Evolutionary conservation across 176 grass and related monocot species (phyloP).

Genomic region (Oryza punctata): DNA sequence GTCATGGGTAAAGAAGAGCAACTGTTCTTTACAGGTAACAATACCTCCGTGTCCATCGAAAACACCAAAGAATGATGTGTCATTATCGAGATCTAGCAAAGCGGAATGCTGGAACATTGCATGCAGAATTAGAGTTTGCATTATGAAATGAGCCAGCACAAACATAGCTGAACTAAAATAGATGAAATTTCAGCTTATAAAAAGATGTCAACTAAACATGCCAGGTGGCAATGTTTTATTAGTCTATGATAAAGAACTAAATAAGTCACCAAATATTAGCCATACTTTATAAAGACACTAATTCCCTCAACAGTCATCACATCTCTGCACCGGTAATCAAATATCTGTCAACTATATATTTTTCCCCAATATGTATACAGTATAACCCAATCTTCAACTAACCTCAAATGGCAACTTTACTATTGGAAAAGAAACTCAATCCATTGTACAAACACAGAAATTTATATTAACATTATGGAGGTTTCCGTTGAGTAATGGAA

Average conservation of each 20-base stretch:
- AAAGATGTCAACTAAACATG: conserved; percentile 9
- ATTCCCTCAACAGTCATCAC: background rate
- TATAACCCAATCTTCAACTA: background rate
- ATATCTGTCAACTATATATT: background rate
- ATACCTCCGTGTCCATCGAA: conserved; percentile 98
- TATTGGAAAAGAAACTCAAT: background rate
- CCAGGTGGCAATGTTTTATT: background rate
- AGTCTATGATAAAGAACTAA: conserved; percentile 2
- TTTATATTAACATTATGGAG: background rate
- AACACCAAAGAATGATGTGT: conserved; percentile 89
- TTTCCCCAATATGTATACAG: background rate
- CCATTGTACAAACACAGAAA: background rate
- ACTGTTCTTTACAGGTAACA: background rate
- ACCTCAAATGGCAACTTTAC: background rate
- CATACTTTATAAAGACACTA: background rate
- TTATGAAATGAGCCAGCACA: background rate
- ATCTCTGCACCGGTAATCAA: background rate
- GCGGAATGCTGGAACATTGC: conserved; percentile 73
- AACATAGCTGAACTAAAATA: background rate
- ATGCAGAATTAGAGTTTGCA: conserved; percentile 27
- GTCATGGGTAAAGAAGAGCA: conserved; percentile 12
- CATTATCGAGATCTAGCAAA: conserved; percentile 70
- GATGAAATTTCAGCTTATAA: background rate
- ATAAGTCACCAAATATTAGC: background rate
- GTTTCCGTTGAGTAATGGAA: background rate